These are phyloP conservation scores for Sugiyamaella japonica DNA, from an alignment of 1,139 yeast species.

Conservation along the genomic window DNA sequence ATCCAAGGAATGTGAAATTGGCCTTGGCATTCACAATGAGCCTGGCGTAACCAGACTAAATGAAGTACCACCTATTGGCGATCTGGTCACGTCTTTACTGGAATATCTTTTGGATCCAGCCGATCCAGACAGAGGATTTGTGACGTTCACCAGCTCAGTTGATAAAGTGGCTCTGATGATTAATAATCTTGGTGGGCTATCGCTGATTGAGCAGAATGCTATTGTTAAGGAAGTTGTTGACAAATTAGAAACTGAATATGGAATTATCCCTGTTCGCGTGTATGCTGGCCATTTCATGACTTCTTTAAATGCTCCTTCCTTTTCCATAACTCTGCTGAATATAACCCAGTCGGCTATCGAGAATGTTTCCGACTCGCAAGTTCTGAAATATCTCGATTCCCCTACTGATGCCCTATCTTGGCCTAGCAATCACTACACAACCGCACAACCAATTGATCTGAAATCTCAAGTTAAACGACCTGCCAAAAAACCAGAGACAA, in stretches of 20 bases:
- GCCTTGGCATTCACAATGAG: slow-evolving; percentile 57
- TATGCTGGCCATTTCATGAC: slow-evolving; percentile 52
- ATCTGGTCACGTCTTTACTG: slow-evolving; percentile 45
- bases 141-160: slow-evolving; percentile 38
- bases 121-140: slow-evolving; percentile 47
- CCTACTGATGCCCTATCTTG: slow-evolving; percentile 47
- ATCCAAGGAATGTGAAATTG: slow-evolving; percentile 43
- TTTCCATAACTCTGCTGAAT: slow-evolving; percentile 51
- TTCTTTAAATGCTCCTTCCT: slow-evolving; percentile 54
- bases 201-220: slow-evolving; percentile 49
- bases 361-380: slow-evolving; percentile 18
- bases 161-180: slow-evolving; percentile 48
- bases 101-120: slow-evolving; percentile 43
- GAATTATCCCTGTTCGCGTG: slow-evolving; percentile 46
- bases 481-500: background rate
- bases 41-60: slow-evolving; percentile 46
- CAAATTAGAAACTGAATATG: slow-evolving; percentile 43
- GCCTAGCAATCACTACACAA: slow-evolving; percentile 32
- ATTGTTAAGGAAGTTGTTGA: slow-evolving; percentile 40
- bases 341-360: slow-evolving; percentile 43
- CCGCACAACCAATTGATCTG: slow-evolving; percentile 21
- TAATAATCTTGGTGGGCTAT: slow-evolving; percentile 55
- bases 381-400: slow-evolving; percentile 46
- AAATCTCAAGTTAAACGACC: slow-evolving; percentile 15
- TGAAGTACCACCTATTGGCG: slow-evolving; percentile 47